Evolutionary conservation across 257 asterid genomes (phyloP).

Genomic region (Solanum pinnatisectum): DNA sequence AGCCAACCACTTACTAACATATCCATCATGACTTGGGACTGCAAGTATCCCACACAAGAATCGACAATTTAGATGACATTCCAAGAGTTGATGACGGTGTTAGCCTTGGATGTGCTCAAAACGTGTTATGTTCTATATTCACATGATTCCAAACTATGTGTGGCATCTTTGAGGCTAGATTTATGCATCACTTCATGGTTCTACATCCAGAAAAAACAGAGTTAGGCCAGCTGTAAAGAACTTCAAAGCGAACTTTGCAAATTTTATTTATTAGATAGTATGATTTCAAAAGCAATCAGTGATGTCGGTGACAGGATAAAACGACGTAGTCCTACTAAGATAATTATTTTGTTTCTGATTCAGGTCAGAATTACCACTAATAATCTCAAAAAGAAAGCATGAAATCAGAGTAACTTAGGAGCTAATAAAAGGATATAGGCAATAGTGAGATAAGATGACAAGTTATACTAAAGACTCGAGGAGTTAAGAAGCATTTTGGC

Average conservation of each 20-base stretch:
- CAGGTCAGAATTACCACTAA: not conserved
- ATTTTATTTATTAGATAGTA: not conserved
- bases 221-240: constrained; percentile 4
- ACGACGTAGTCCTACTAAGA: not conserved
- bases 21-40: constrained; percentile 12
- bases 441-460: not conserved
- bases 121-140: constrained; percentile 8
- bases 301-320: not conserved
- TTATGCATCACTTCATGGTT: constrained; percentile 8
- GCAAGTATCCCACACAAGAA: constrained; percentile 9
- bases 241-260: constrained; percentile 2
- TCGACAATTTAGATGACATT: constrained; percentile 17
- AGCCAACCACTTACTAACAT: constrained; percentile 18
- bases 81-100: constrained; percentile 11
- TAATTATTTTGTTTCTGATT: not conserved
- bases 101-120: constrained; percentile 20
- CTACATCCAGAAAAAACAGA: constrained; percentile 3
- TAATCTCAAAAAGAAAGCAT: not conserved
- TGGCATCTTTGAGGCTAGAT: constrained; percentile 8
- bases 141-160: constrained; percentile 21
- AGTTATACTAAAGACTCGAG: not conserved
- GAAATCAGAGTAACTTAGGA: not conserved
- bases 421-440: not conserved
- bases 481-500: not conserved
- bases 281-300: not conserved